A percentile compares a stretch with the other conserved stretches of the same genome.
Conservation (phyloP, 371 early-diverging fungal genomes). For the Chytridium lagenaria region DNA sequence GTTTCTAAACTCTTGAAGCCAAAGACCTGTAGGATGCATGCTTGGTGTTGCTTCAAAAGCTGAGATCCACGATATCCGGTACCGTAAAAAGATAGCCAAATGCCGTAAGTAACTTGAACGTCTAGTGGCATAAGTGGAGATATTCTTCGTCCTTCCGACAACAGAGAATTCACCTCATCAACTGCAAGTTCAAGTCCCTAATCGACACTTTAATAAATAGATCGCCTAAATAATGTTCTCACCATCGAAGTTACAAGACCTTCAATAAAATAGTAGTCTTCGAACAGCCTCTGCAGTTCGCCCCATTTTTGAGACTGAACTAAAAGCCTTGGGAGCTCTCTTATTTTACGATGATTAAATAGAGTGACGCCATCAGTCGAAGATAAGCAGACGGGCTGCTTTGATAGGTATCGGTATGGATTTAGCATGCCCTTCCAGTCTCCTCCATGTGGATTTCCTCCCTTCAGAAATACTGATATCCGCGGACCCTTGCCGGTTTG, state of each 20-base stretch:
- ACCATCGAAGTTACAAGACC: conserved; percentile 19
- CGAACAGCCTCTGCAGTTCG: conserved; percentile 25
- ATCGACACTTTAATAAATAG: background rate
- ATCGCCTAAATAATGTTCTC: background rate
- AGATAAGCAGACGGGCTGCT: conserved; percentile 20
- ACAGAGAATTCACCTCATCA: conserved; percentile 19
- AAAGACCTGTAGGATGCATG: conserved; percentile 32
- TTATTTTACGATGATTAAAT: conserved; percentile 24
- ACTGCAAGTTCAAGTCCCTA: conserved; percentile 27
- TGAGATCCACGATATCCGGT: conserved; percentile 18
- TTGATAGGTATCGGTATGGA: conserved; percentile 17
- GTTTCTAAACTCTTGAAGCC: conserved; percentile 38
- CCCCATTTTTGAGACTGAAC: conserved; percentile 26
- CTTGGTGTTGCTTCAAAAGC: conserved; percentile 12
- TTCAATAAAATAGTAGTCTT: conserved; percentile 37
- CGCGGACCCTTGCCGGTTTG: background rate
- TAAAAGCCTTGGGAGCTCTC: conserved; percentile 25
- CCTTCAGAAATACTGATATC: conserved; percentile 25
- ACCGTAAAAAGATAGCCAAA: conserved; percentile 26
- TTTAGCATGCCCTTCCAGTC: conserved; percentile 34
- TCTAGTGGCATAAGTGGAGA: conserved; percentile 25
- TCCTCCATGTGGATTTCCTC: conserved; percentile 19
- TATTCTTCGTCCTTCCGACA: conserved; percentile 24
- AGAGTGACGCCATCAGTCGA: conserved; percentile 6
- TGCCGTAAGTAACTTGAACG: conserved; percentile 23